Base-by-base conservation (phyloP, 2,329 filamentous ascomycete genomes). In the Penicillium crustosum region DNA sequence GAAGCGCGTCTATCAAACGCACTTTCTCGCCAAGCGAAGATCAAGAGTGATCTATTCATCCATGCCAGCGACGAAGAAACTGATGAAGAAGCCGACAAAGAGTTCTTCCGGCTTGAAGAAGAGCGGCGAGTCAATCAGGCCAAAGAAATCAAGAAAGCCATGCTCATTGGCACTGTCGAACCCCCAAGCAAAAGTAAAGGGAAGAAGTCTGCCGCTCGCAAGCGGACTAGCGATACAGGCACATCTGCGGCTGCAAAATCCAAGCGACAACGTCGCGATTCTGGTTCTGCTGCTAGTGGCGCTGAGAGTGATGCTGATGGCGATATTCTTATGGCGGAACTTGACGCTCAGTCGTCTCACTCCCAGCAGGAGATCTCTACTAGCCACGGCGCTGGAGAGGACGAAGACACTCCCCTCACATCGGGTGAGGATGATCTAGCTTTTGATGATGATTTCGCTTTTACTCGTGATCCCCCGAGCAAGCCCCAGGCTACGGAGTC, bases 31-130 rank as follows among this genome's bases (percentile, higher is more conserved):
- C 82, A 86, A 49, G 80, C 81, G 33, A 89, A 89, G 70, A 89
- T 94, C 77, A 97, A 97, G 80, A 95, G 90, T 67, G 87, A 88
- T 25, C 76, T 93, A 39, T 93, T 87, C 67, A 89, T 99, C 50
- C 85, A 89, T 57, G 87, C 88, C 38, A 91, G 89, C 64, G 94
- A 97, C 70, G 94, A 97, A 53, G 92, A 96, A 65, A 88, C 84
- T n/a, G 91, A 96, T 68, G 86, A 83, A 35, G 91, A 92, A 47
- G 84, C 85, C 56, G 85, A 90, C 74, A 79, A 72, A 23, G 86
- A 84, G 21, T 97, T 97, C 75, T 97, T 93, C 74, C 86, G 83
- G 2, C 82, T 84, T 17, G 93, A 97, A 75, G 86, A 88, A 72
- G 78, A 82, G 62, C 80, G 88, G 59, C 81, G 89, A 49, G 81